These are phyloP conservation scores for Actinomortierella ambigua DNA, from an alignment of 371 early-diverging fungal species.

Conservation along the genomic window DNA sequence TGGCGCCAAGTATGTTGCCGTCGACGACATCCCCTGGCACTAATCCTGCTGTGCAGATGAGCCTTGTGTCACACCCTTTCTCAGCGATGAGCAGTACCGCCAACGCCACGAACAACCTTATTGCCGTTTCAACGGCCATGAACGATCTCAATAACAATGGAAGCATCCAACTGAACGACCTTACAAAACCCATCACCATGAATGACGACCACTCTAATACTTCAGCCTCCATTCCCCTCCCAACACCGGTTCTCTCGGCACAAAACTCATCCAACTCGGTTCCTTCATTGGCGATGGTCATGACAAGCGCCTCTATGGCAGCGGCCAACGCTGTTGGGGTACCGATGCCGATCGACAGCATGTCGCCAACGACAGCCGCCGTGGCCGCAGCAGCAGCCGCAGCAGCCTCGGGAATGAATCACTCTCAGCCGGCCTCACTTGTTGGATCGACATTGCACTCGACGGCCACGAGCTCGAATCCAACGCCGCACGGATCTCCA, in stretches of 20 bases:
- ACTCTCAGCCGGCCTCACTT: no score
- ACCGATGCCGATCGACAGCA: constrained; percentile 1
- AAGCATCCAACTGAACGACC: background rate
- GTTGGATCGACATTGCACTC: no score
- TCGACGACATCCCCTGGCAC: no score
- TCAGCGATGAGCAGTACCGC: background rate
- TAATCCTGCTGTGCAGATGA: no score
- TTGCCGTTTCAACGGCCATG: background rate
- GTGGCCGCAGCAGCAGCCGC: constrained; percentile 4
- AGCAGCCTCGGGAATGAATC: background rate
- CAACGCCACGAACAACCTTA: background rate
- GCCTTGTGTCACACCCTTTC: no score
- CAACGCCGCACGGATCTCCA: no score
- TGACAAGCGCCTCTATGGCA: constrained; percentile 18
- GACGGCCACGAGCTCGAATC: no score
- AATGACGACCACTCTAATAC: background rate
- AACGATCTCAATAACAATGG: background rate
- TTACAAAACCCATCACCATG: background rate
- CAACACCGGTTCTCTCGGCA: background rate
- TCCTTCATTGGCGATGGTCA: constrained; percentile 34
- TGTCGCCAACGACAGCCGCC: background rate
- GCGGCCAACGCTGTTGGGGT: background rate
- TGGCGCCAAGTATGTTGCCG: no score
- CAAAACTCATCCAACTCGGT: constrained; percentile 16
- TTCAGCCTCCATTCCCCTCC: background rate